A percentile compares a stretch with the other conserved stretches of the same genome.
Conservation (phyloP, 129 eudicot species). For the Deinandra increscens region DNA sequence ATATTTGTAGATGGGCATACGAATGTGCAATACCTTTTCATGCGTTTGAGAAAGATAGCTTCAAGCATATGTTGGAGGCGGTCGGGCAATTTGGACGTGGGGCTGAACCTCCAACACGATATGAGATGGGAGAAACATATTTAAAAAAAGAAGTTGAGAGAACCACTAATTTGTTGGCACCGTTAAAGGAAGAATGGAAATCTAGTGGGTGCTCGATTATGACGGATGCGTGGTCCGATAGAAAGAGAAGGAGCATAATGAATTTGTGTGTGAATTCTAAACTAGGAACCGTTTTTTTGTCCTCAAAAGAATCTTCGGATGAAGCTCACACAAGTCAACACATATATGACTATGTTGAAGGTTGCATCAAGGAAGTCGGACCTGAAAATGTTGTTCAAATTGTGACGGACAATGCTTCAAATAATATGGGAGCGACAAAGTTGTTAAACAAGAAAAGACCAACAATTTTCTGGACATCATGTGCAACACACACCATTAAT, state of each 20-base stretch:
- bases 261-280: not conserved
- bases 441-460: not conserved
- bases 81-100: not conserved
- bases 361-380: not conserved
- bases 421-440: not conserved
- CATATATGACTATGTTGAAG: not conserved
- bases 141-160: not conserved
- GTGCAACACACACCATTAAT: not conserved
- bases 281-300: not conserved
- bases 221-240: not conserved
- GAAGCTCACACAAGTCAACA: not conserved
- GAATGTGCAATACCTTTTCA: not conserved
- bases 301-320: not conserved
- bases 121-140: not conserved
- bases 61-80: not conserved
- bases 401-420: not conserved
- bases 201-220: not conserved
- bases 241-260: not conserved
- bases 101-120: not conserved
- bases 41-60: not conserved
- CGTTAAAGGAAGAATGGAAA: not conserved
- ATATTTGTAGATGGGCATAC: not conserved
- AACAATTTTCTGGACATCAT: conserved; percentile 1
- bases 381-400: not conserved
- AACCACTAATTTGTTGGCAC: not conserved